Evolutionary conservation across 2,329 filamentous ascomycete species (phyloP), one percentile per base, ranked within the genome.

Genomic region (Aspergillus udagawae): DNA sequence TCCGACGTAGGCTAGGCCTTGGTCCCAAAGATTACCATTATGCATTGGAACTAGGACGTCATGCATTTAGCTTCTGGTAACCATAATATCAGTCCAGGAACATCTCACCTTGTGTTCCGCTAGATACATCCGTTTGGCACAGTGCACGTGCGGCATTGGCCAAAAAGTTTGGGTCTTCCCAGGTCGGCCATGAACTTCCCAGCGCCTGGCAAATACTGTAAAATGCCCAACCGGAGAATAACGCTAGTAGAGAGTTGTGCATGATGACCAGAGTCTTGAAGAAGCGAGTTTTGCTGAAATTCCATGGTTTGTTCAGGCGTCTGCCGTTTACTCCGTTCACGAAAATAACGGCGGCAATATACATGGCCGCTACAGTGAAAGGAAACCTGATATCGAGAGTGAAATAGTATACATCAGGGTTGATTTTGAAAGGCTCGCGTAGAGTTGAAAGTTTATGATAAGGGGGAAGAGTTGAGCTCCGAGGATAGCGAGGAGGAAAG

Each of bases 1-100:
- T 70, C 94, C 94, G 77, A 96, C 96, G 78, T 95, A 99, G 47
- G 91, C 91, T 53, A 99, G 85, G n/a, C 94, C 94, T 76, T 97
- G 91, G 75, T 96, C 97, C 94, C 94, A 99, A 62, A 97, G 79
- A 65, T 94, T 86, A 49, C 94, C 93, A 17, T 86, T 79, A 71
- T 92, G 88, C 0, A 84, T 84, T 20, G 82, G 77, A 76, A 89
- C 88, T 2, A 92, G 92, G 20, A 81, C 71, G 20, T 85, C 85
- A 48, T 86, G 49, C n/a, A n/a, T n/a, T n/a, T n/a, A n/a, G n/a
- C n/a, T n/a, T n/a, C n/a, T n/a, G n/a, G n/a, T n/a, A n/a, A n/a
- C n/a, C n/a, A n/a, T n/a, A n/a, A n/a, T n/a, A n/a, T n/a, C n/a
- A n/a, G n/a, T n/a, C n/a, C n/a, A n/a, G n/a, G n/a, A n/a, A n/a